These are phyloP conservation scores for Heterobasidion occidentale DNA, from an alignment of 1,284 basidiomycete genomes.

Conservation along the genomic window DNA sequence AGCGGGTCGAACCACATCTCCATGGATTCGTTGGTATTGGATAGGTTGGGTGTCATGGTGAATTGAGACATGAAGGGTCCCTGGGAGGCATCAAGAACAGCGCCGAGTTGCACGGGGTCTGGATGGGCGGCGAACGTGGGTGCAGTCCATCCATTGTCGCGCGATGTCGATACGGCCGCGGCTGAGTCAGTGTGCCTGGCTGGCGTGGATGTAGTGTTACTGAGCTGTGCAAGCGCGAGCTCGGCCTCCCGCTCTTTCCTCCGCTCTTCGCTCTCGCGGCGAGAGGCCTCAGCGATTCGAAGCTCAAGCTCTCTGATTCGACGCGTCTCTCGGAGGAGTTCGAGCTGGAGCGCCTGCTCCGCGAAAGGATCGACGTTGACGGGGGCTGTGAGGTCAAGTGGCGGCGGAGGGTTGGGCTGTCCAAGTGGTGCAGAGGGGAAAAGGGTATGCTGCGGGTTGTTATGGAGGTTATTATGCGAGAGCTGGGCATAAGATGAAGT, in stretches of 20 bases:
- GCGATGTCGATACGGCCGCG: too few species aligned
- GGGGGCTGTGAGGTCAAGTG: background rate
- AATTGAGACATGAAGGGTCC: background rate
- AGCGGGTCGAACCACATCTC: background rate
- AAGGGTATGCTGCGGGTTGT: background rate
- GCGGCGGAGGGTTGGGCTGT: background rate
- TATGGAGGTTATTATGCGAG: background rate
- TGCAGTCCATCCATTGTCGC: background rate
- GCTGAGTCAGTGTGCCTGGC: too few species aligned
- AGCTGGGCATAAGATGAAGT: background rate
- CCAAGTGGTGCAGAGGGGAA: background rate
- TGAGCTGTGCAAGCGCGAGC: background rate
- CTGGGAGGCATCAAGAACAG: background rate
- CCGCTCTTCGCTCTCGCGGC: background rate
- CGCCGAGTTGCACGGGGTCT: background rate
- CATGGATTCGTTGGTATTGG: background rate
- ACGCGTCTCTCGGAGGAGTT: background rate
- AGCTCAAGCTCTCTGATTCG: conserved; percentile 2
- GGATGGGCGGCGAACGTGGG: background rate
- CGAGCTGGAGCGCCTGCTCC: conserved; percentile 1
- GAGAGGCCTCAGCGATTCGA: background rate
- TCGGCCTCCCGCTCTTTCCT: conserved; percentile 1
- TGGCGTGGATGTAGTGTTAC: background rate
- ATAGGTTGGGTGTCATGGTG: background rate
- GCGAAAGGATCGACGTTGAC: background rate